Evolutionary conservation across 148 eudicot species (phyloP).

Genomic region (Vaccinium darrowii): DNA sequence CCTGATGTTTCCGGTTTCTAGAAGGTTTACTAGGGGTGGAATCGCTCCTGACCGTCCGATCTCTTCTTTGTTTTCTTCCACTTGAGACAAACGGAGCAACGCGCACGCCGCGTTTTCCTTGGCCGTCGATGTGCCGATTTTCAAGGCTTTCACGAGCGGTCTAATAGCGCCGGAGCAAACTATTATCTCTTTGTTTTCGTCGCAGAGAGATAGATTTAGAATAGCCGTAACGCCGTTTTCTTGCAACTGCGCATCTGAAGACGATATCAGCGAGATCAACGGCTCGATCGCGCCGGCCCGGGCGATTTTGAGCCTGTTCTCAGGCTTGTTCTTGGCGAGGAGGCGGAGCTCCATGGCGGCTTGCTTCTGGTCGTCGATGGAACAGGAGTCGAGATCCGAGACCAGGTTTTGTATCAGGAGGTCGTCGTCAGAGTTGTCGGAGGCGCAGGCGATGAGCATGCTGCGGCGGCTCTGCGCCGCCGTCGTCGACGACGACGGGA

Average conservation of each 20-base stretch:
- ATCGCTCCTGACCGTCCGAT: constrained; percentile 88
- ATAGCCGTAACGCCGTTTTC: constrained; percentile 89
- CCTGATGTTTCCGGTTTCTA: constrained; percentile 57
- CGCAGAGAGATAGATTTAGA: constrained; percentile 73
- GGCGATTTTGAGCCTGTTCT: constrained; percentile 72
- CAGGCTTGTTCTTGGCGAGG: constrained; percentile 77
- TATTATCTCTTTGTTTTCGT: constrained; percentile 69
- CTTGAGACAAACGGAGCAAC: constrained; percentile 62
- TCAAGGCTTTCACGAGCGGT: constrained; percentile 56
- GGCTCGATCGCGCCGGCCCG: constrained; percentile 75
- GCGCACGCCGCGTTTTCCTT: constrained; percentile 90
- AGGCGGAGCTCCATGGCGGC: constrained; percentile 77
- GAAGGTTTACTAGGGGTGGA: constrained; percentile 55
- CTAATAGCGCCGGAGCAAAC: constrained; percentile 59
- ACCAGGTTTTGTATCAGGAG: constrained; percentile 48
- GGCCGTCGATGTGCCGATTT: constrained; percentile 58
- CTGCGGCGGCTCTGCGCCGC: constrained; percentile 51
- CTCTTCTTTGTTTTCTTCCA: constrained; percentile 52
- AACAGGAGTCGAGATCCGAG: constrained; percentile 45
- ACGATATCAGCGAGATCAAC: constrained; percentile 49
- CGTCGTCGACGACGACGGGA: constrained; percentile 27
- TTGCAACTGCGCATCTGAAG: constrained; percentile 57
- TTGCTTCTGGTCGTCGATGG: constrained; percentile 58
- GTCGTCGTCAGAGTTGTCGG: constrained; percentile 60
- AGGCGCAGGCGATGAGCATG: constrained; percentile 54